Evolutionary conservation across 75 land plant genomes (phyloP).

Genomic region (Cupressus sempervirens): DNA sequence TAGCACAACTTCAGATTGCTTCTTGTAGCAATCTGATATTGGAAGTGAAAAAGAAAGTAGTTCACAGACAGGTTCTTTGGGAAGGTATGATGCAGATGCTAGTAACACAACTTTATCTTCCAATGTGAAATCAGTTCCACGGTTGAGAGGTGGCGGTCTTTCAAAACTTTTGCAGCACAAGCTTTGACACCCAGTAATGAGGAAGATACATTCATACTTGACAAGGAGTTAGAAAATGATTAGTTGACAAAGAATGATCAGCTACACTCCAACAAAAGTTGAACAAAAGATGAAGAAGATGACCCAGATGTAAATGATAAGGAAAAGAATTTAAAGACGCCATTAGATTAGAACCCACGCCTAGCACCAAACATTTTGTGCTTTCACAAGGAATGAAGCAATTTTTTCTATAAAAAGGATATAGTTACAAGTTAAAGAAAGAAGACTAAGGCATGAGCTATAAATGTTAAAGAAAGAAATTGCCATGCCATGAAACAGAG

Average conservation of each 20-base stretch:
- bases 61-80: neutral
- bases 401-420: too few species aligned
- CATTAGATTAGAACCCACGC: too few species aligned
- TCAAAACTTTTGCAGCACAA: conserved; percentile 47
- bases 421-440: too few species aligned
- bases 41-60: conserved; percentile 17
- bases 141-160: conserved; percentile 26
- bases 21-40: neutral
- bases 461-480: too few species aligned
- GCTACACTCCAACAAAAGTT: conserved; percentile 25
- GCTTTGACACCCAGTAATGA: conserved; percentile 16
- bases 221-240: conserved; percentile 87
- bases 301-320: too few species aligned
- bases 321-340: too few species aligned
- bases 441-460: too few species aligned
- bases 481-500: too few species aligned
- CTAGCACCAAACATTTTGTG: too few species aligned
- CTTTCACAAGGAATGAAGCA: too few species aligned
- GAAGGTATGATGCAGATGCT: conserved; percentile 14
- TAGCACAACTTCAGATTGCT: neutral
- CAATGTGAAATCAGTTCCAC: conserved; percentile 17
- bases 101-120: conserved; percentile 12
- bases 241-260: conserved; percentile 16
- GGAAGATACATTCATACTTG: conserved; percentile 71
- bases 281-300: too few species aligned